phyloP scores from a whole-genome alignment of 1,284 basidiomycete genomes.

The Sanguinoderma infundibulare region DNA sequence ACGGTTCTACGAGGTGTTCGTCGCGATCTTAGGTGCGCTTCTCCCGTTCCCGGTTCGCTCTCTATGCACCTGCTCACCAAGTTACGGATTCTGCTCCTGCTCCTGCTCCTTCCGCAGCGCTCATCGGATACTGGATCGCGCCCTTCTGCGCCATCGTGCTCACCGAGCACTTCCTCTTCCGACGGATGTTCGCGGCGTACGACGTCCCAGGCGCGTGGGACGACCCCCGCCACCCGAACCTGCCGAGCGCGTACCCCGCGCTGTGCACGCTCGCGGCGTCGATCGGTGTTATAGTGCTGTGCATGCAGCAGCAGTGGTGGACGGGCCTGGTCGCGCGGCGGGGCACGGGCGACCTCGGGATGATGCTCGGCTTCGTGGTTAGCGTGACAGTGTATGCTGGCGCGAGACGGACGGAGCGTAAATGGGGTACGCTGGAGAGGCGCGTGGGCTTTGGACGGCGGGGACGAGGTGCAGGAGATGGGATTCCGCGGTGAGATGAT shows the following conservation, averaged over 20 bases:
- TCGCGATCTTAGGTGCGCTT: conserved; percentile 56
- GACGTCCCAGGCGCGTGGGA: conserved; percentile 47
- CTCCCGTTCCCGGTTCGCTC: conserved; percentile 5
- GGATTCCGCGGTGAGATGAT: too few relatives aligned
- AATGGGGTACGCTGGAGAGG: conserved; percentile 19
- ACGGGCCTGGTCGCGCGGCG: conserved; percentile 47
- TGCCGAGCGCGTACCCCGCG: conserved; percentile 53
- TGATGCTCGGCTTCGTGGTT: conserved; percentile 52
- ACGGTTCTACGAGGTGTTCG: conserved; percentile 60
- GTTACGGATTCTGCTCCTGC: too few relatives aligned
- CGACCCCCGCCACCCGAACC: conserved; percentile 35
- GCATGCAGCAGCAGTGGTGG: conserved; percentile 66
- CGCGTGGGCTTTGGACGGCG: too few relatives aligned
- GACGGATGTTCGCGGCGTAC: conserved; percentile 37
- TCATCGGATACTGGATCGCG: conserved; percentile 69
- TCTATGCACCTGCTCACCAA: not conserved
- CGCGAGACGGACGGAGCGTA: conserved; percentile 44
- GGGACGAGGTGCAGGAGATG: too few relatives aligned
- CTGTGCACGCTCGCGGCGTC: conserved; percentile 49
- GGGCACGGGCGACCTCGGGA: conserved; percentile 62
- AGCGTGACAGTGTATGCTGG: conserved; percentile 44
- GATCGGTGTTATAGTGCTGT: conserved; percentile 56
- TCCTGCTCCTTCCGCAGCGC: conserved; percentile 37
- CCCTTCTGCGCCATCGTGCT: conserved; percentile 57
- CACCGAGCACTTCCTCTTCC: conserved; percentile 63